Evolutionary conservation across 371 early-diverging fungal species (phyloP).

Genomic region (Syncephalis plumigaleata): DNA sequence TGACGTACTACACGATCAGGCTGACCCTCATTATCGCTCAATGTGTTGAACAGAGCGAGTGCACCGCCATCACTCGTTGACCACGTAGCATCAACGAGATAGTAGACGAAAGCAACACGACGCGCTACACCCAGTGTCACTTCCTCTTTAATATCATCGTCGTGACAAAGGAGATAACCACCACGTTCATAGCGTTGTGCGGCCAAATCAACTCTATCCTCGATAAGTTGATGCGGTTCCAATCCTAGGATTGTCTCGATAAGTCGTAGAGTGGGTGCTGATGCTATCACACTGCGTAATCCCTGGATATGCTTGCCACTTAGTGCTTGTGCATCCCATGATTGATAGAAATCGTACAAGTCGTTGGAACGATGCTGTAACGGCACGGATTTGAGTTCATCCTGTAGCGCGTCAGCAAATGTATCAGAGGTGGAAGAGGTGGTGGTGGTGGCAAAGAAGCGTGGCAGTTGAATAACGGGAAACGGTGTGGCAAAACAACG

Average conservation of each 20-base stretch:
- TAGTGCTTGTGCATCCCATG: conserved; percentile 25
- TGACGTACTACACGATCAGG: conserved; percentile 20
- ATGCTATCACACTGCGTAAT: conserved; percentile 24
- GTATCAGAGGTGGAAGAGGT: too few species aligned
- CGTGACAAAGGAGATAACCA: conserved; percentile 44
- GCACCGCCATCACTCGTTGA: conserved; percentile 31
- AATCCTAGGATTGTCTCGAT: conserved; percentile 16
- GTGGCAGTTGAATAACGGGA: too few species aligned
- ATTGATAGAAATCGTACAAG: conserved; percentile 45
- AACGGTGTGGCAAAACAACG: too few species aligned
- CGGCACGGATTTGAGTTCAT: not conserved
- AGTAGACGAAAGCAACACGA: conserved; percentile 47
- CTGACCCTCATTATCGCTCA: conserved; percentile 14
- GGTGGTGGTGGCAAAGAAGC: too few species aligned
- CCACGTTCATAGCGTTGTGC: conserved; percentile 37
- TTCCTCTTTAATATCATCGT: conserved; percentile 43
- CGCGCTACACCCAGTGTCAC: conserved; percentile 15
- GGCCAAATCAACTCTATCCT: conserved; percentile 26
- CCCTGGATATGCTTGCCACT: conserved; percentile 16
- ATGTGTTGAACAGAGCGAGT: conserved; percentile 30
- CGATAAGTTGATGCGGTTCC: not conserved
- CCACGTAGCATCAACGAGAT: conserved; percentile 49
- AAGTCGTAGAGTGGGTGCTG: conserved; percentile 25
- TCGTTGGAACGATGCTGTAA: conserved; percentile 33
- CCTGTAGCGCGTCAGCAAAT: too few species aligned